phyloP scores from a whole-genome alignment of 108 stramenopile species.

The Cyclotella choctawhatcheeana region DNA sequence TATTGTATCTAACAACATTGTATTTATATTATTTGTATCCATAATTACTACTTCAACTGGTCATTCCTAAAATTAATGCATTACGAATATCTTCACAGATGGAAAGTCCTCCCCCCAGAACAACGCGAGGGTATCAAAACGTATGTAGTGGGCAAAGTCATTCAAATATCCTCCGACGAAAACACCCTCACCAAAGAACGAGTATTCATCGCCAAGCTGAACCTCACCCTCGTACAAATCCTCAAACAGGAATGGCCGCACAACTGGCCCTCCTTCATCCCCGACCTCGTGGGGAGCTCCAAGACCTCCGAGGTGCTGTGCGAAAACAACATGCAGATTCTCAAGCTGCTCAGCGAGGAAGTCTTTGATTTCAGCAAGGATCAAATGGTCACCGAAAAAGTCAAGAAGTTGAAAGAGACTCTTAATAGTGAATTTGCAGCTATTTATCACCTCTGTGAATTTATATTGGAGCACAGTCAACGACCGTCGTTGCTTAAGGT shows the following conservation, averaged over 20 bases:
- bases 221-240: constrained; percentile 96
- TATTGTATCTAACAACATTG: too few species aligned
- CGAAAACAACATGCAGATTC: constrained; percentile 99
- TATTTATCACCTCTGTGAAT: constrained; percentile 97
- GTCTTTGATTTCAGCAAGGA: constrained; percentile 98
- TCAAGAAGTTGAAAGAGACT: constrained; percentile 88
- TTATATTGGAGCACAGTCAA: constrained; percentile 91
- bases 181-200: constrained; percentile 55
- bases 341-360: constrained; percentile 97
- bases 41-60: too few species aligned
- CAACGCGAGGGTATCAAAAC: constrained; percentile 98
- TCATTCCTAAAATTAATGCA: background rate
- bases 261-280: constrained; percentile 99
- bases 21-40: too few species aligned
- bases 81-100: constrained; percentile 48
- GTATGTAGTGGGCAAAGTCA: constrained; percentile 96
- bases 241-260: constrained; percentile 99
- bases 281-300: constrained; percentile 92
- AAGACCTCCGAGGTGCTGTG: constrained; percentile 93
- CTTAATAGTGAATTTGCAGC: constrained; percentile 95
- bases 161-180: constrained; percentile 87
- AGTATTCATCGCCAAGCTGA: constrained; percentile 89
- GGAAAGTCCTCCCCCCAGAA: constrained; percentile 89
- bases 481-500: constrained; percentile 84
- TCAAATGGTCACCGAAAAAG: constrained; percentile 95